Evolutionary conservation across 75 land plant species (phyloP), one percentile per base, ranked within the genome.

Genomic region (Picea glauca): DNA sequence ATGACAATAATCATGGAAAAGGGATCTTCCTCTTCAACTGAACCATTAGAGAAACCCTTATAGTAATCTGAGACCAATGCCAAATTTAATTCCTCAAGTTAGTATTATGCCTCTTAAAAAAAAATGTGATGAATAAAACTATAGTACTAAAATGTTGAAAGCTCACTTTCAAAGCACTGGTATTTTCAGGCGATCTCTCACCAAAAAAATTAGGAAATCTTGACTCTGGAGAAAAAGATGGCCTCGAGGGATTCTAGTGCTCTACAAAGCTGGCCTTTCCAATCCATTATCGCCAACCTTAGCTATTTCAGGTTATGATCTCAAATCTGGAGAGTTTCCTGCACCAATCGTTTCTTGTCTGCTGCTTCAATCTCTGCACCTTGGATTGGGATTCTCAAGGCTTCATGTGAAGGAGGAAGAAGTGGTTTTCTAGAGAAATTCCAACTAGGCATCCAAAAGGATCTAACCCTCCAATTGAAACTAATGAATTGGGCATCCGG

Each of bases 141-240:
- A 26, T 50, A 50, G 56, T 11, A 9, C 56, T 50, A 12, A 50
- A 9, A 70, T 70, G 38, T 18, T n/a, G 73, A 70, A 40, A n/a
- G 50, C 73, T 70, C 73, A 70, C 73, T 70, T 70, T 70, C 40
- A 70, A 70, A 70, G 73, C 54, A 70, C 13, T 20, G n/a, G 50
- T 70, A 11, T 12, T 70, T 46, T 70, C 40, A 70, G 46, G 43
- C 35, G 73, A 13, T 43, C 50, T 70, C 50, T 70, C 50, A 70
- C 73, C 73, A 26, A 70, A 20, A 70, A 70, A 43, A 46, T 46
- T 70, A 38, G 73, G 56, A 20, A 70, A 70, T 35, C 43, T 20
- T n/a, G 73, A 46, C 43, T 70, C 73, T 46, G n/a, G 73, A 70
- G n/a, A 70, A 70, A 23, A 70, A 70, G 54, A 70, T 17, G 21